A percentile compares a stretch with the other conserved stretches of the same genome.
These are phyloP conservation scores for Canariomyces notabilis DNA, from an alignment of 2,329 filamentous ascomycete genomes.

Conservation along the genomic window DNA sequence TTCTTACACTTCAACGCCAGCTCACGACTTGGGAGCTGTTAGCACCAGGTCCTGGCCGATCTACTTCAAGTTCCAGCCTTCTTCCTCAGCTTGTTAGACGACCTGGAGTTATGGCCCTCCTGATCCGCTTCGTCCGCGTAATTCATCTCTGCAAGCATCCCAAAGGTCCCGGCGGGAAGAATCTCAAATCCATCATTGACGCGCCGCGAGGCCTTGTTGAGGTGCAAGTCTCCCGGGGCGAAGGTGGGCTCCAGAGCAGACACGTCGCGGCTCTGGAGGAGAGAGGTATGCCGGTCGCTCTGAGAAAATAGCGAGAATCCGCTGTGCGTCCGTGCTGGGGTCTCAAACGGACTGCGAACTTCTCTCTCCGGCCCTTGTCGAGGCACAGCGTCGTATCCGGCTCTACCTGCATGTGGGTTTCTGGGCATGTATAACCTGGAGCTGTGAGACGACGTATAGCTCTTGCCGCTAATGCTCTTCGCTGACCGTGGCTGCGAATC, in stretches of 20 bases:
- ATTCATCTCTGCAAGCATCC: conserved; percentile 5
- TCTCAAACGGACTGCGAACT: conserved; percentile 12
- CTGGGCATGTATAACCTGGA: conserved; percentile 20
- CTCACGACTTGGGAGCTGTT: neutral
- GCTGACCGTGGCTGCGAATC: conserved; percentile 19
- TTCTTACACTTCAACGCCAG: no score
- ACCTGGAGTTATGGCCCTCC: neutral
- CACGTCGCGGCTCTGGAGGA: conserved; percentile 12
- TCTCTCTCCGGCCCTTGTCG: conserved; percentile 9
- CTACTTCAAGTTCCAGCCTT: neutral
- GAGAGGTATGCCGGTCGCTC: conserved; percentile 4
- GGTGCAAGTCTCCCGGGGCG: conserved; percentile 32
- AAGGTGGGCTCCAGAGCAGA: conserved; percentile 29
- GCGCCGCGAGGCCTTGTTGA: conserved; percentile 32
- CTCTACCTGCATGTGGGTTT: neutral
- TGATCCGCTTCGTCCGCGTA: conserved; percentile 3
- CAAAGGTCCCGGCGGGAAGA: conserved; percentile 36
- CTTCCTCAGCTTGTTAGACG: conserved; percentile 21
- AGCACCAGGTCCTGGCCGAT: neutral
- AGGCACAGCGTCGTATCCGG: conserved; percentile 1
- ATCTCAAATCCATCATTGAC: conserved; percentile 38
- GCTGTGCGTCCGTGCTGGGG: conserved; percentile 15
- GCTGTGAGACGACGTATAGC: conserved; percentile 23
- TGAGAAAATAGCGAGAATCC: conserved; percentile 16
- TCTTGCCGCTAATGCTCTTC: conserved; percentile 19